Conservation (phyloP, 306 rosid genomes). For the Gynostemma pentaphyllum region DNA sequence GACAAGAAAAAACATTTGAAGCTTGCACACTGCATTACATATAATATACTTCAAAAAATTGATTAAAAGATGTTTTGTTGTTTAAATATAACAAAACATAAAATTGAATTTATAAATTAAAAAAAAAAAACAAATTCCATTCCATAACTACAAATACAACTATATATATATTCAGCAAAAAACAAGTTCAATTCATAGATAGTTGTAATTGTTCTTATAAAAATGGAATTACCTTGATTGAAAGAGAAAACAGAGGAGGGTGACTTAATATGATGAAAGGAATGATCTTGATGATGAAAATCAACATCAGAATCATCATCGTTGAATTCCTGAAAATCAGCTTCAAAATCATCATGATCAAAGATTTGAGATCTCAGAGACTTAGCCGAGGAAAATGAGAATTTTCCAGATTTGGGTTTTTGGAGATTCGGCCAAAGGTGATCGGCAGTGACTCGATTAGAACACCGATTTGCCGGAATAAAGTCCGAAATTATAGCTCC, state of each 20-base stretch:
- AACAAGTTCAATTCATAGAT: neutral
- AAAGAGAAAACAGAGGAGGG: slow-evolving; percentile 25
- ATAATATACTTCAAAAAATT: neutral
- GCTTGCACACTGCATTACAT: neutral
- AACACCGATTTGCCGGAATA: slow-evolving; percentile 39
- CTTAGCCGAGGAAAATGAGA: slow-evolving; percentile 23
- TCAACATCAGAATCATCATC: slow-evolving; percentile 78
- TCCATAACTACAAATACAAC: too few species aligned
- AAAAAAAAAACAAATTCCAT: neutral
- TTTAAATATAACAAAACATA: neutral
- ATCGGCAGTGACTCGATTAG: slow-evolving; percentile 48
- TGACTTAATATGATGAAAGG: slow-evolving; percentile 40
- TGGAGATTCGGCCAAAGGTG: slow-evolving; percentile 59
- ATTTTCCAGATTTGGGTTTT: slow-evolving; percentile 24
- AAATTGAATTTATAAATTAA: neutral
- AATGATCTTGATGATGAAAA: slow-evolving; percentile 35
- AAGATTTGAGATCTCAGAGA: slow-evolving; percentile 21
- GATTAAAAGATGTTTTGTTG: neutral
- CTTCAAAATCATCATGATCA: slow-evolving; percentile 65
- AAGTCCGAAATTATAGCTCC: slow-evolving; percentile 94
- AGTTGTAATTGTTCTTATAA: neutral
- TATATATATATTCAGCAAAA: neutral
- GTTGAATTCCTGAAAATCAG: slow-evolving; percentile 72
- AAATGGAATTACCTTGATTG: slow-evolving; percentile 31
- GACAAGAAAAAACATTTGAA: neutral